A percentile compares a stretch with the other conserved stretches of the same genome.
These are phyloP conservation scores for Stachybotrys chlorohalonatus DNA, from an alignment of 2,329 filamentous ascomycete genomes.

Conservation along the genomic window DNA sequence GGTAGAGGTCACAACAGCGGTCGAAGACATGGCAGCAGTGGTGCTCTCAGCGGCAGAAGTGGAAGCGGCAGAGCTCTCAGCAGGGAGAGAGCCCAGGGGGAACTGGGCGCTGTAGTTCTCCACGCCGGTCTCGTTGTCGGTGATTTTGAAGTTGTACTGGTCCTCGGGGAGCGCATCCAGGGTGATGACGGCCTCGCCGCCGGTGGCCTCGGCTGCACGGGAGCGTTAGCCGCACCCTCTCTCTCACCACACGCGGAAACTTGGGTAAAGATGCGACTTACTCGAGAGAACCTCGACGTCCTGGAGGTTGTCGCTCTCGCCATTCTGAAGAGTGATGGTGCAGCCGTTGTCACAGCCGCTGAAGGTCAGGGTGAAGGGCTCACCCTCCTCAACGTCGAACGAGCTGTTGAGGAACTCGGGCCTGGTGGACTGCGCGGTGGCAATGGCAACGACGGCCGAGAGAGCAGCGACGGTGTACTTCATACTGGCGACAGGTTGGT, in stretches of 20 bases:
- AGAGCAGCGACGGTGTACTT: slow-evolving; percentile 23
- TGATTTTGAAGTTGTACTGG: slow-evolving; percentile 25
- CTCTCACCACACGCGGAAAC: background rate
- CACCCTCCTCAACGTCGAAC: slow-evolving; percentile 17
- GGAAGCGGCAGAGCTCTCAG: slow-evolving; percentile 7
- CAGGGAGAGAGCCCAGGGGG: slow-evolving; percentile 4
- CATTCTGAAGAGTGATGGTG: slow-evolving; percentile 24
- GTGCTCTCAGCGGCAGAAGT: slow-evolving; percentile 6
- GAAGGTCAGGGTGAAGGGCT: slow-evolving; percentile 22
- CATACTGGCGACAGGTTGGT: slow-evolving; percentile 21
- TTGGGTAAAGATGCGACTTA: slow-evolving; percentile 10
- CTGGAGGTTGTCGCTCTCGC: slow-evolving; percentile 16
- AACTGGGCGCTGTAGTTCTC: slow-evolving; percentile 25
- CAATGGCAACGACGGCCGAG: slow-evolving; percentile 17
- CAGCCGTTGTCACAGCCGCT: slow-evolving; percentile 21
- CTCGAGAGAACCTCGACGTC: slow-evolving; percentile 19
- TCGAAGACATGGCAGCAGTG: slow-evolving; percentile 4
- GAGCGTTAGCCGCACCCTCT: background rate
- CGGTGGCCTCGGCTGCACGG: slow-evolving; percentile 9
- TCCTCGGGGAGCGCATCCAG: slow-evolving; percentile 16
- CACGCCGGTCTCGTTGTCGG: slow-evolving; percentile 13
- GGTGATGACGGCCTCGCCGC: slow-evolving; percentile 17
- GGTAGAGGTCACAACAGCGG: slow-evolving; percentile 4
- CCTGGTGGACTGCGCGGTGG: slow-evolving; percentile 11
- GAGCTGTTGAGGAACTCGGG: slow-evolving; percentile 22